A percentile compares a stretch with the other conserved stretches of the same genome.
Evolutionary conservation across 345 rosid species (phyloP).

Genomic region (Trapa bicornis): DNA sequence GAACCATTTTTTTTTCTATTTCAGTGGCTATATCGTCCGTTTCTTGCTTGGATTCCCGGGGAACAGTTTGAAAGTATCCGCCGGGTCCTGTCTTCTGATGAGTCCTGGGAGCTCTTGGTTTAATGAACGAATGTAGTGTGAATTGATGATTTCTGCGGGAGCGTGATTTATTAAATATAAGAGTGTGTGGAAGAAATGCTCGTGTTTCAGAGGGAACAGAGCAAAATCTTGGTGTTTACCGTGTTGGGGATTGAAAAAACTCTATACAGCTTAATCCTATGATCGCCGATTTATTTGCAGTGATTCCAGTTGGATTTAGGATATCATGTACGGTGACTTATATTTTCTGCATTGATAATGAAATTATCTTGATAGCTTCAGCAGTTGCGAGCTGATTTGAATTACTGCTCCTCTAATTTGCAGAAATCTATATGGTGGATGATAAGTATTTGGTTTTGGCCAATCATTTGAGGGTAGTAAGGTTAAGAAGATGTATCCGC

Average conservation of each 20-base stretch:
- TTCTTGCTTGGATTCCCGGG: background rate
- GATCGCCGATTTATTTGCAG: background rate
- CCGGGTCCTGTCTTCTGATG: background rate
- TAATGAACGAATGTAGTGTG: background rate
- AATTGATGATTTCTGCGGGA: background rate
- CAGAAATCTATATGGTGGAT: background rate
- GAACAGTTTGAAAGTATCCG: background rate
- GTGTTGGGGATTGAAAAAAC: slow-evolving; percentile 3
- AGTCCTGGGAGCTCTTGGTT: background rate
- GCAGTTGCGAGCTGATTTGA: background rate
- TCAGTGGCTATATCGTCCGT: background rate
- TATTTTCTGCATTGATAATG: background rate
- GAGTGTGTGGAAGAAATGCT: background rate
- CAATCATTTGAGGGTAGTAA: background rate
- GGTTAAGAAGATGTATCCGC: background rate
- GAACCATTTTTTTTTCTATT: background rate
- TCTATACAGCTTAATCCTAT: background rate
- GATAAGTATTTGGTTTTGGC: background rate
- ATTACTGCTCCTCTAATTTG: background rate
- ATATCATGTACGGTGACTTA: background rate
- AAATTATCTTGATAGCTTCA: background rate
- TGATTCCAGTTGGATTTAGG: background rate
- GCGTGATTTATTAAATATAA: background rate
- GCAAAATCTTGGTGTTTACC: background rate
- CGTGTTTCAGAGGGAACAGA: background rate